Base-by-base conservation (phyloP, 129 eudicot genomes). In the Glebionis coronaria region DNA sequence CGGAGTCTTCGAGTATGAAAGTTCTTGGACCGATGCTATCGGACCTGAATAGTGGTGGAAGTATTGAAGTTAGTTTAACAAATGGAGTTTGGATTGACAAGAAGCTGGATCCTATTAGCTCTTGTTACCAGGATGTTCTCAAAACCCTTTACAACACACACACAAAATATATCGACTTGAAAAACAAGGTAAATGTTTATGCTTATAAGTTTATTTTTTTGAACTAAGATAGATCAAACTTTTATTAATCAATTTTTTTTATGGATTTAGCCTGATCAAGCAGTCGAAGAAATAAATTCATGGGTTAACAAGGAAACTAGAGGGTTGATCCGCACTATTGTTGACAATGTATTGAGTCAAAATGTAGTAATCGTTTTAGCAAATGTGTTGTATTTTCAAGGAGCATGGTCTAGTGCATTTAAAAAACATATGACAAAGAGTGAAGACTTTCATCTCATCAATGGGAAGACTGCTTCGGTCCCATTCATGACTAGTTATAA, bases 361-460 rank as follows among this genome's bases (percentile, higher is more conserved):
- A 4, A 19, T 14, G 59, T 13, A 1, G 2, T 1, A 8, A 8
- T 54, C 2, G 59, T 54, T 0, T 19, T 16, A 0, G 60, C 15
- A 14, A 55, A 55, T 20, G 60, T n/a, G 3, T 20, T 55, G 29
- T 20, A 55, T 55, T 55, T 55, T 20, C 19, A 55, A 19, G 60
- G 60, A 21, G 2, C 23, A 11, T 55, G 60, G 59, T 20, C 4
- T 1, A 3, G 20, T 6, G 31, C 31, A 7, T 55, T 55, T 55
- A 4, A 9, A 13, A 55, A 3, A 55, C 19, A 55, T n/a, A n/a
- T n/a, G n/a, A n/a, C n/a, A n/a, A n/a, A n/a, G n/a, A n/a, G n/a
- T n/a, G n/a, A n/a, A n/a, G 60, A 55, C 21, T 55, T 55, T 55
- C 31, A 55, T 55, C 60, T 55, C 11, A 55, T 55, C 29, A 55